These are phyloP conservation scores for Pulveroboletus frians DNA, from an alignment of 768 basidiomycete genomes.

Conservation along the genomic window DNA sequence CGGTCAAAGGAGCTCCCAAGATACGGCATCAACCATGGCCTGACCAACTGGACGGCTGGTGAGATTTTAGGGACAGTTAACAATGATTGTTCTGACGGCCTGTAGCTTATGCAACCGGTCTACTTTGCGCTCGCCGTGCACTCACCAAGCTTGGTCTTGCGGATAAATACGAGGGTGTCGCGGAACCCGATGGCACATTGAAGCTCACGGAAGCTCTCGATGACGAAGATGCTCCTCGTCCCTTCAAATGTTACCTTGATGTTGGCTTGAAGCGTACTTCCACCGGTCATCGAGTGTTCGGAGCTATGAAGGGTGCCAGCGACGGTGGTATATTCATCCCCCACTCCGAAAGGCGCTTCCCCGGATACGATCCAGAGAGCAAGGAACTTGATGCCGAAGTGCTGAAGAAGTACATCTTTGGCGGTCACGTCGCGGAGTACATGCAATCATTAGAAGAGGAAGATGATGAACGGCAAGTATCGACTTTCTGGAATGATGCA, in stretches of 20 bases:
- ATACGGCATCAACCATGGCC: conserved; percentile 96
- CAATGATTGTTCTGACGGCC: background rate
- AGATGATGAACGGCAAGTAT: conserved; percentile 85
- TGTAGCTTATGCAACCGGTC: conserved; percentile 92
- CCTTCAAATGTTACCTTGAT: conserved; percentile 99
- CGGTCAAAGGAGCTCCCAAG: conserved; percentile 86
- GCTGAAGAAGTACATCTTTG: conserved; percentile 95
- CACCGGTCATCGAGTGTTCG: conserved; percentile 95
- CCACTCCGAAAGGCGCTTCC: conserved; percentile 97
- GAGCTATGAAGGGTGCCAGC: conserved; percentile 96
- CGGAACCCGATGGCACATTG: conserved; percentile 86
- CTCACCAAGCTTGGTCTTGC: conserved; percentile 92
- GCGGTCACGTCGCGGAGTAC: conserved; percentile 98
- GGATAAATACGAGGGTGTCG: conserved; percentile 95
- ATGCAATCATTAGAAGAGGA: conserved; percentile 99
- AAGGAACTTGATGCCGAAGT: conserved; percentile 93
- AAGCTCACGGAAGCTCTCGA: conserved; percentile 80
- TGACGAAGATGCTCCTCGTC: conserved; percentile 89
- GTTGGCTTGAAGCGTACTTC: conserved; percentile 98
- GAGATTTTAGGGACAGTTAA: conserved; percentile 13
- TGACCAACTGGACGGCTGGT: conserved; percentile 99
- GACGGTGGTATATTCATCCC: conserved; percentile 98
- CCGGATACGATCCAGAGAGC: conserved; percentile 89
- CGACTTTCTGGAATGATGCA: background rate
- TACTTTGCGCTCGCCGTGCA: conserved; percentile 91